phyloP scores from a whole-genome alignment of 352 stramenopile species.

The Phytophthora melonis region DNA sequence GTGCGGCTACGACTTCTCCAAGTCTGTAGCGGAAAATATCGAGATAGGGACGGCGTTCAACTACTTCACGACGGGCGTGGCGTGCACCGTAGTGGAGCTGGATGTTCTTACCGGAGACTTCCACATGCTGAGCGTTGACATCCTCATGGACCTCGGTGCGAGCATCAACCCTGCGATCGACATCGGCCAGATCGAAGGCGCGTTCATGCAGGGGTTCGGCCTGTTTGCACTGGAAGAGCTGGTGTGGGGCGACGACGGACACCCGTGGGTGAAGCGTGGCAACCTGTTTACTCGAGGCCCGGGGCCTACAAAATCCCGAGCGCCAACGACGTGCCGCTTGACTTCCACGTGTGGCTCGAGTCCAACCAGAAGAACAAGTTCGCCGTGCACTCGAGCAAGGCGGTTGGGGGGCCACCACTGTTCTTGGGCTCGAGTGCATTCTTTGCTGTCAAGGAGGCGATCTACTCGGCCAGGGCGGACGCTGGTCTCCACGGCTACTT shows the following conservation, averaged over 20 bases:
- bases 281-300: constrained; percentile 95
- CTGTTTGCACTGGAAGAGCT: constrained; percentile 96
- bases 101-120: constrained; percentile 96
- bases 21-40: constrained; percentile 91
- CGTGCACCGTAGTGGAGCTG: constrained; percentile 94
- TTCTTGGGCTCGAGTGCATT: constrained; percentile 95
- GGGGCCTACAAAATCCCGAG: constrained; percentile 97
- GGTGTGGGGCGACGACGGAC: constrained; percentile 94
- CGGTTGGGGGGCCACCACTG: constrained; percentile 96
- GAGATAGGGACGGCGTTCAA: constrained; percentile 93
- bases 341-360: constrained; percentile 96
- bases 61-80: constrained; percentile 97
- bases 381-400: constrained; percentile 96
- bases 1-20: constrained; percentile 94
- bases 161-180: constrained; percentile 98
- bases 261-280: constrained; percentile 94
- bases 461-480: constrained; percentile 85
- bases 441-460: constrained; percentile 96
- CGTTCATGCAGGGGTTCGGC: constrained; percentile 97
- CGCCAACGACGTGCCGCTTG: constrained; percentile 95
- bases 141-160: constrained; percentile 93
- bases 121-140: constrained; percentile 81
- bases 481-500: constrained; percentile 72
- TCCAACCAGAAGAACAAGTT: constrained; percentile 94
- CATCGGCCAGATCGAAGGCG: constrained; percentile 98